Evolutionary conservation across 768 basidiomycete genomes (phyloP).

Genomic region (Hygrocybe coccinea): DNA sequence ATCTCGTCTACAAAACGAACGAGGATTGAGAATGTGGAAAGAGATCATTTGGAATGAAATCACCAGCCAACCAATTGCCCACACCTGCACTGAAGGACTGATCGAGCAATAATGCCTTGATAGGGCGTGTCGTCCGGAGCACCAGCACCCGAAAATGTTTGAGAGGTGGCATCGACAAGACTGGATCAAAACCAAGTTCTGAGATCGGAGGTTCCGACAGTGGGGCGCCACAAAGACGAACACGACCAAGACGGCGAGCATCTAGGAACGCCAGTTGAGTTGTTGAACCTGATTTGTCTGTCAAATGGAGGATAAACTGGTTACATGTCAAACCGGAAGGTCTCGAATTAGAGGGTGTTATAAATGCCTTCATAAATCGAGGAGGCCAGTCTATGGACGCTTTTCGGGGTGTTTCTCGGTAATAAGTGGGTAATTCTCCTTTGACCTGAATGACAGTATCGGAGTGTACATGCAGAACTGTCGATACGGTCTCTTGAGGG

Average conservation of each 20-base stretch:
- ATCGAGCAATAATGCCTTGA: constrained; percentile 73
- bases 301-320: constrained; percentile 64
- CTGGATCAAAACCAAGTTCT: constrained; percentile 71
- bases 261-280: constrained; percentile 66
- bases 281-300: constrained; percentile 33
- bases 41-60: constrained; percentile 11
- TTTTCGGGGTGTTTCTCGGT: constrained; percentile 42
- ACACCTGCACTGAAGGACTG: constrained; percentile 79
- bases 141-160: constrained; percentile 47
- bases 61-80: constrained; percentile 80
- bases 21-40: constrained; percentile 2
- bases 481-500: background rate
- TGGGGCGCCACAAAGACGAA: constrained; percentile 58
- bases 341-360: background rate
- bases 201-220: constrained; percentile 64
- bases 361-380: constrained; percentile 54
- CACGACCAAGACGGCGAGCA: constrained; percentile 63
- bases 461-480: no score
- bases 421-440: constrained; percentile 45
- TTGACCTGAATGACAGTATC: no score
- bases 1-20: constrained; percentile 50
- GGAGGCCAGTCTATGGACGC: constrained; percentile 57
- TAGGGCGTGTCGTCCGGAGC: constrained; percentile 53
- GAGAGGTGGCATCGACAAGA: constrained; percentile 59
- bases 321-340: background rate